These are phyloP conservation scores for Pseudohyphozyma bogoriensis DNA, from an alignment of 768 basidiomycete genomes.

Conservation along the genomic window DNA sequence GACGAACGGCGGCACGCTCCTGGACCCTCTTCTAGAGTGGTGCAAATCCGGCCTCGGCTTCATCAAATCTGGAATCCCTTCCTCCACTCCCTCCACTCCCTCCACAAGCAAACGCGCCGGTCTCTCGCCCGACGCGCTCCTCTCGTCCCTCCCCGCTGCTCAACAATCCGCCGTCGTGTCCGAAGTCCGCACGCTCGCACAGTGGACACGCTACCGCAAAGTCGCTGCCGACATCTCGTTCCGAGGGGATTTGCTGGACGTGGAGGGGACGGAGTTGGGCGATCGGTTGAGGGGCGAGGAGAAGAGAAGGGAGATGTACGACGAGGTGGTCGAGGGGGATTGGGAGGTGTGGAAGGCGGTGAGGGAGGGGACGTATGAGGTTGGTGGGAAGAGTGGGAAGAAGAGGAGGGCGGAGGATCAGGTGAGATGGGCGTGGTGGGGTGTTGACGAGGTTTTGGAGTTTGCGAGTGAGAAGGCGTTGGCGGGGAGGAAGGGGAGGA, in stretches of 20 bases:
- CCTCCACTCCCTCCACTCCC: background rate
- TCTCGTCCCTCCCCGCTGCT: background rate
- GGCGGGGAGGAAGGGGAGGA: background rate
- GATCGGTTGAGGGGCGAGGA: background rate
- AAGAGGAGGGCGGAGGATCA: background rate
- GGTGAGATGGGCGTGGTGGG: background rate
- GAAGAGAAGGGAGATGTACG: background rate
- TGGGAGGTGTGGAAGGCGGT: background rate
- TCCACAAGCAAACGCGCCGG: constrained; percentile 8
- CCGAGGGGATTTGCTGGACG: constrained; percentile 10
- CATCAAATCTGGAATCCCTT: constrained; percentile 11
- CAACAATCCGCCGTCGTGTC: background rate
- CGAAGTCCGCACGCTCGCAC: constrained; percentile 6
- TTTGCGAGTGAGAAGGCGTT: background rate
- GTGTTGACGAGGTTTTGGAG: background rate
- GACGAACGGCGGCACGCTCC: constrained; percentile 2
- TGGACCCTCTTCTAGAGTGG: constrained; percentile 21
- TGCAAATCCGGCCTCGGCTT: constrained; percentile 15
- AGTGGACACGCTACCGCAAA: constrained; percentile 11
- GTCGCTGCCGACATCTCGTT: constrained; percentile 14
- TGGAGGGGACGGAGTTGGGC: background rate
- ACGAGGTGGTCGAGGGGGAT: background rate
- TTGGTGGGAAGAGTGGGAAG: background rate
- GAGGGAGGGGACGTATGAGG: too few relatives aligned
- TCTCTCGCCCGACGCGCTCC: constrained; percentile 8